Evolutionary conservation across 2,329 filamentous ascomycete species (phyloP).

Genomic region (Teratosphaeriaceae sp.): DNA sequence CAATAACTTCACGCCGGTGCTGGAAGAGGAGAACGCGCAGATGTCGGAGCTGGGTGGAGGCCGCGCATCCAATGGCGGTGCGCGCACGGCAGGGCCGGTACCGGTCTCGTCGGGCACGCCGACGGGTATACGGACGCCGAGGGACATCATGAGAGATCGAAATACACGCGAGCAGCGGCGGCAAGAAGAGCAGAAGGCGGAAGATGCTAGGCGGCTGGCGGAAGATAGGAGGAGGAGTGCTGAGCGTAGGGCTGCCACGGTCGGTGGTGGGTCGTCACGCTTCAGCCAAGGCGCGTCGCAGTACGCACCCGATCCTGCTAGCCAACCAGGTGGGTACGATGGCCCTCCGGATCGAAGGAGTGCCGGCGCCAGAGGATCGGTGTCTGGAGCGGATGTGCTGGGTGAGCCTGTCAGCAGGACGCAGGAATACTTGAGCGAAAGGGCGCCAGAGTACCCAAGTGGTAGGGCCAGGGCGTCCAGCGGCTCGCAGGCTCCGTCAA

Average conservation of each 20-base stretch:
- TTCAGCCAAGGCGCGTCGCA: constrained; percentile 22
- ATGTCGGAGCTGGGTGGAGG: constrained; percentile 79
- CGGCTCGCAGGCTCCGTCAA: constrained; percentile 16
- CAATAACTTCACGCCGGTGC: constrained; percentile 73
- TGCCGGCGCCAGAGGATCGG: constrained; percentile 16
- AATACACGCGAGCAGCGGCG: constrained; percentile 66
- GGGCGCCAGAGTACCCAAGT: background rate
- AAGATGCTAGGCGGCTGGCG: constrained; percentile 39
- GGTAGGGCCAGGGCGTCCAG: constrained; percentile 15
- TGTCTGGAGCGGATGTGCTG: constrained; percentile 26
- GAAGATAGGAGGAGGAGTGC: constrained; percentile 46
- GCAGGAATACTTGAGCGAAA: constrained; percentile 13
- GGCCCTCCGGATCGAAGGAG: constrained; percentile 13
- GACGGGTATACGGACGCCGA: constrained; percentile 69
- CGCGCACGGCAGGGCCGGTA: constrained; percentile 47
- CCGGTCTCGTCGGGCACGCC: constrained; percentile 44
- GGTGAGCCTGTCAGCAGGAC: constrained; percentile 27
- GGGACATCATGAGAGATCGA: constrained; percentile 86
- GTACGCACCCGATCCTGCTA: constrained; percentile 21
- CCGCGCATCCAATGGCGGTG: constrained; percentile 51
- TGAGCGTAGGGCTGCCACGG: constrained; percentile 52
- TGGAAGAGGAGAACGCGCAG: constrained; percentile 78
- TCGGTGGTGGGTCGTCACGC: constrained; percentile 16
- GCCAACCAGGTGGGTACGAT: constrained; percentile 19
- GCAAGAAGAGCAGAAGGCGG: constrained; percentile 52